These are phyloP conservation scores for Oryza glaberrima DNA, from an alignment of 176 grass and related monocot species.

Conservation along the genomic window DNA sequence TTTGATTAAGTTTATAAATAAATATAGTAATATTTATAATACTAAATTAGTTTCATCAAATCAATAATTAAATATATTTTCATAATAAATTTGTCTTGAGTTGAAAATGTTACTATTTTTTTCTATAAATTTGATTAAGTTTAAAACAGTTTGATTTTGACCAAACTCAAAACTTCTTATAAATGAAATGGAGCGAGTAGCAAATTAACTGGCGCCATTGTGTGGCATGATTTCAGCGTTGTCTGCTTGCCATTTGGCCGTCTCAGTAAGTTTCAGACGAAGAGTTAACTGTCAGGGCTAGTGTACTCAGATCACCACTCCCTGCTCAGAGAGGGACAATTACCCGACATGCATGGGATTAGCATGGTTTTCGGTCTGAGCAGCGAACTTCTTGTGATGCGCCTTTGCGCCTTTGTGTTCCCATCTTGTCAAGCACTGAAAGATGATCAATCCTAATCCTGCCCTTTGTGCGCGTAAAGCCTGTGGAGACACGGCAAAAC, in stretches of 20 bases:
- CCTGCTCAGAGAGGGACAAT: neutral
- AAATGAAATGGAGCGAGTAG: no score
- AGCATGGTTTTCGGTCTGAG: constrained; percentile 38
- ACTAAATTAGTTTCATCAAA: no score
- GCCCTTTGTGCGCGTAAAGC: neutral
- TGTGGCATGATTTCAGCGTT: neutral
- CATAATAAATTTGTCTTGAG: no score
- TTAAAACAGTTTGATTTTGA: no score
- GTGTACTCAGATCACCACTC: neutral
- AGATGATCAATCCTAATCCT: constrained; percentile 10
- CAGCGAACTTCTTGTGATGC: constrained; percentile 30
- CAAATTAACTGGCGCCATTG: neutral
- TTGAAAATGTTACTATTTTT: no score
- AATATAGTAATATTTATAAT: no score
- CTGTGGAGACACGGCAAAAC: constrained; percentile 8
- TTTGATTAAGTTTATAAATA: no score
- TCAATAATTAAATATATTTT: no score
- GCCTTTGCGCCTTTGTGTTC: constrained; percentile 30
- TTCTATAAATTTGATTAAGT: no score
- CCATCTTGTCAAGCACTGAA: constrained; percentile 7
- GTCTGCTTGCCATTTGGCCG: constrained; percentile 7
- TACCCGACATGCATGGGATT: constrained; percentile 45
- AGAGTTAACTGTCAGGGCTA: neutral
- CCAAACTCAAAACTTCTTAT: no score
- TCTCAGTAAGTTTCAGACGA: neutral